phyloP scores from a whole-genome alignment of 2,329 filamentous ascomycete species.

The Bretziella fagacearum region DNA sequence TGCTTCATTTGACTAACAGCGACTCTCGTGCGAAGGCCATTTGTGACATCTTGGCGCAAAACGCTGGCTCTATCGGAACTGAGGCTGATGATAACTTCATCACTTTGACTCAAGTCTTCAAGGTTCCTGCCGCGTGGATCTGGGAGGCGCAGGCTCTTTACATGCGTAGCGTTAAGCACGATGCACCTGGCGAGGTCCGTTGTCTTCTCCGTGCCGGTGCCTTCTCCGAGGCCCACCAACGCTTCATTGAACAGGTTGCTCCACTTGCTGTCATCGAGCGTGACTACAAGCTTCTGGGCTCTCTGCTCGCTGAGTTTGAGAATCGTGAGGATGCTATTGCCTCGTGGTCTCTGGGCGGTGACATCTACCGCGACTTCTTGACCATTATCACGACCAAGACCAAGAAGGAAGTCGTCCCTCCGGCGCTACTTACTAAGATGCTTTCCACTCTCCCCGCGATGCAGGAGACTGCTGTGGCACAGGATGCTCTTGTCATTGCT shows the following conservation, averaged over 20 bases:
- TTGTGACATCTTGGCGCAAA: constrained; percentile 56
- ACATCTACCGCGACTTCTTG: constrained; percentile 54
- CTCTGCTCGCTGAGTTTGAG: constrained; percentile 56
- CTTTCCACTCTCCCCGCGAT: constrained; percentile 39
- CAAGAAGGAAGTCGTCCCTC: constrained; percentile 25
- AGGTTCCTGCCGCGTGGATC: constrained; percentile 62
- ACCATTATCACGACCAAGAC: constrained; percentile 30
- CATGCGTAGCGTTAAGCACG: constrained; percentile 55
- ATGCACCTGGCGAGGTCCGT: constrained; percentile 54
- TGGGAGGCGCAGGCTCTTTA: constrained; percentile 75
- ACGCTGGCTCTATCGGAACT: constrained; percentile 48
- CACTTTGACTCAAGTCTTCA: constrained; percentile 45
- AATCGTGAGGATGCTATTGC: constrained; percentile 42
- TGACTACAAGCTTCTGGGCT: constrained; percentile 53
- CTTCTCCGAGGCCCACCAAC: constrained; percentile 66
- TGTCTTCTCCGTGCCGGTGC: constrained; percentile 65
- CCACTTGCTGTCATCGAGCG: constrained; percentile 68
- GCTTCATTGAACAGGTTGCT: constrained; percentile 65
- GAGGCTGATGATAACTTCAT: constrained; percentile 37
- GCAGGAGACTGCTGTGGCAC: constrained; percentile 26
- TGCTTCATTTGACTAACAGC: constrained; percentile 54
- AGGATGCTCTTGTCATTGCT: constrained; percentile 41
- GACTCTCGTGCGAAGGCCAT: constrained; percentile 47
- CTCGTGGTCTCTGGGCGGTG: constrained; percentile 64
- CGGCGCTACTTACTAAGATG: constrained; percentile 37